These are phyloP conservation scores for Erodium trifolium DNA, from an alignment of 441 rosid genomes.

Conservation along the genomic window DNA sequence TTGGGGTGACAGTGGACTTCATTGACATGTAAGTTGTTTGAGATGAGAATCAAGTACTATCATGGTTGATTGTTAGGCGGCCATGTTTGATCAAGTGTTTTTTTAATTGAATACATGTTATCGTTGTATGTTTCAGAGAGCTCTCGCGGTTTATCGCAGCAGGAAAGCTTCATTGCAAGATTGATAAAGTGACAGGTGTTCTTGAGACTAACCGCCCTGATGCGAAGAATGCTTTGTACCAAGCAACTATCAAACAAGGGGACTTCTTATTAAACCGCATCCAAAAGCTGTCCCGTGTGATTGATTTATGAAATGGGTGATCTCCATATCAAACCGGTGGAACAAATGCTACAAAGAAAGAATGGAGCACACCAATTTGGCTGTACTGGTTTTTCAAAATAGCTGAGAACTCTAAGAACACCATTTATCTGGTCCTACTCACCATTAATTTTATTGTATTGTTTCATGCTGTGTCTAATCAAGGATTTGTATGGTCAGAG, in stretches of 20 bases:
- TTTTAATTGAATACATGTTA: not conserved
- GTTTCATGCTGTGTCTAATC: not conserved
- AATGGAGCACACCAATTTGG: not conserved
- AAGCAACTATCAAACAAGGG: conserved; percentile 93
- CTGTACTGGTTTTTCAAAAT: not conserved
- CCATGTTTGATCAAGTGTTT: not conserved
- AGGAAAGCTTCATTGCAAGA: conserved; percentile 97
- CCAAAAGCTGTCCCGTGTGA: conserved; percentile 93
- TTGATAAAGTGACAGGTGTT: conserved; percentile 98
- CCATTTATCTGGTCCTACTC: not conserved
- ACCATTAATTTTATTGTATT: not conserved
- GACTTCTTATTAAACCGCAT: conserved; percentile 89
- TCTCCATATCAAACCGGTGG: not conserved
- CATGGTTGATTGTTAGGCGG: not conserved
- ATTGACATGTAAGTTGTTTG: conserved; percentile 66
- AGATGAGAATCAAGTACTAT: not conserved
- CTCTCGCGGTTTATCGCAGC: conserved; percentile 87
- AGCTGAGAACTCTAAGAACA: not conserved
- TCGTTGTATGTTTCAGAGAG: conserved; percentile 47
- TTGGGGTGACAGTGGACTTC: conserved; percentile 90
- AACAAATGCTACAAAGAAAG: not conserved
- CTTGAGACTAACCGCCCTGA: conserved; percentile 94
- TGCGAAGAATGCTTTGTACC: conserved; percentile 96
- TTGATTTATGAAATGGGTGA: conserved; percentile 55
- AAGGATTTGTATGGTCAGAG: not conserved